Conservation (phyloP, 2,329 filamentous ascomycete genomes). For the Bipolaris zeicola region DNA sequence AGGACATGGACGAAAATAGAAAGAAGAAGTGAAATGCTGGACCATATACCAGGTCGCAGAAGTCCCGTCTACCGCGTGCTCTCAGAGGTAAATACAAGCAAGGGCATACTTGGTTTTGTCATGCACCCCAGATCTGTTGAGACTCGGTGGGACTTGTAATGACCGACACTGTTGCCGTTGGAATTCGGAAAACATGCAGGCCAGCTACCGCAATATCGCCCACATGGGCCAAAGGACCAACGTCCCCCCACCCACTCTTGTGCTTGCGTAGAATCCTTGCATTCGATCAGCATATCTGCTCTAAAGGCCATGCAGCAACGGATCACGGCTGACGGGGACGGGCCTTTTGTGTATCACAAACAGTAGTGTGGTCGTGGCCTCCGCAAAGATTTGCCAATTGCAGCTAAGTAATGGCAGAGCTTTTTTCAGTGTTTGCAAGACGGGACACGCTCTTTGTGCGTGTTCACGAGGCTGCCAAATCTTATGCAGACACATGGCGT, state of each 20-base stretch:
- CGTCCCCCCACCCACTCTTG: not conserved
- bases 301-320: not conserved
- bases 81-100: slow-evolving; percentile 13
- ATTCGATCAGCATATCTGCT: not conserved
- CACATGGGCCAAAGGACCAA: slow-evolving; percentile 4
- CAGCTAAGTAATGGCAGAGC: not conserved
- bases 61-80: slow-evolving; percentile 4
- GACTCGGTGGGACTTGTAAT: slow-evolving; percentile 7
- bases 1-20: not conserved
- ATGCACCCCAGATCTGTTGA: slow-evolving; percentile 30
- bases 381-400: not conserved
- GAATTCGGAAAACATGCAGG: slow-evolving; percentile 7
- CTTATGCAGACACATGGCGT: not conserved
- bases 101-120: slow-evolving; percentile 10
- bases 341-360: not conserved
- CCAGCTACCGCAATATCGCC: slow-evolving; percentile 7
- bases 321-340: not conserved
- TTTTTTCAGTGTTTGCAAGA: not conserved
- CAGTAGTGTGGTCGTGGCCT: not conserved
- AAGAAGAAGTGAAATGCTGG: not conserved
- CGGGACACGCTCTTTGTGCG: not conserved
- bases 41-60: slow-evolving; percentile 3
- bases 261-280: slow-evolving; percentile 2
- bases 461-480: not conserved
- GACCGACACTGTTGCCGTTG: slow-evolving; percentile 5